These are phyloP conservation scores for Coprinellus aureogranulatus DNA, from an alignment of 768 basidiomycete species.

Conservation along the genomic window DNA sequence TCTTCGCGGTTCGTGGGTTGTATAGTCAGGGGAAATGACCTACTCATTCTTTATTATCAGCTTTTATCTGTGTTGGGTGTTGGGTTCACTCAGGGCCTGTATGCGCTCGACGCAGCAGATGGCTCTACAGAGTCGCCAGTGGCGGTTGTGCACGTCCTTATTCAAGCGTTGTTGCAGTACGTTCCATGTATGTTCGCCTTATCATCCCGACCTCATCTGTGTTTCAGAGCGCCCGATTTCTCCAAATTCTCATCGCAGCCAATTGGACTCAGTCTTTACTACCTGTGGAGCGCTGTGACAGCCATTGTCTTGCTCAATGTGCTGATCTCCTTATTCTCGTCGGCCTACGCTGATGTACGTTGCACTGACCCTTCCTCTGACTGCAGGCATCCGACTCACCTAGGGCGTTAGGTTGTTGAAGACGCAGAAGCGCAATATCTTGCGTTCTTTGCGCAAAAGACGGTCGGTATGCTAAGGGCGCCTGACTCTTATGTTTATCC, in stretches of 20 bases:
- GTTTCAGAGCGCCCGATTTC: too few species aligned
- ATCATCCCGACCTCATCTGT: too few species aligned
- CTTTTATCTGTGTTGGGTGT: conserved; percentile 76
- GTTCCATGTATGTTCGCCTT: conserved; percentile 15
- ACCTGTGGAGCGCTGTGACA: conserved; percentile 86
- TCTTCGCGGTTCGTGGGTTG: conserved; percentile 69
- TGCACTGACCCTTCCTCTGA: background rate
- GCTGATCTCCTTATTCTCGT: conserved; percentile 92
- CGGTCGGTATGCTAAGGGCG: conserved; percentile 79
- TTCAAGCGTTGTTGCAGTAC: conserved; percentile 82
- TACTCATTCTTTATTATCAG: conserved; percentile 33
- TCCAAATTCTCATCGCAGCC: conserved; percentile 15
- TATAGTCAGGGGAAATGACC: background rate
- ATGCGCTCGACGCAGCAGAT: conserved; percentile 89
- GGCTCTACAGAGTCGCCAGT: conserved; percentile 58
- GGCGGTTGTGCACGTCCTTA: conserved; percentile 60
- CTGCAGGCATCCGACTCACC: background rate
- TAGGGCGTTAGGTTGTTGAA: conserved; percentile 55
- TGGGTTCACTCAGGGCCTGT: conserved; percentile 85
- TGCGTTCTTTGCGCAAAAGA: conserved; percentile 87
- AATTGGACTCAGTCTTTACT: conserved; percentile 68
- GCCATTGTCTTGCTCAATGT: conserved; percentile 88
- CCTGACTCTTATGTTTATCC: conserved; percentile 87
- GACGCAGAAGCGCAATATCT: conserved; percentile 90
- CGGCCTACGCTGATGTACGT: conserved; percentile 83